Evolutionary conservation across 495 filamentous ascomycete species (phyloP).

Genomic region (Jackrogersella minutella): DNA sequence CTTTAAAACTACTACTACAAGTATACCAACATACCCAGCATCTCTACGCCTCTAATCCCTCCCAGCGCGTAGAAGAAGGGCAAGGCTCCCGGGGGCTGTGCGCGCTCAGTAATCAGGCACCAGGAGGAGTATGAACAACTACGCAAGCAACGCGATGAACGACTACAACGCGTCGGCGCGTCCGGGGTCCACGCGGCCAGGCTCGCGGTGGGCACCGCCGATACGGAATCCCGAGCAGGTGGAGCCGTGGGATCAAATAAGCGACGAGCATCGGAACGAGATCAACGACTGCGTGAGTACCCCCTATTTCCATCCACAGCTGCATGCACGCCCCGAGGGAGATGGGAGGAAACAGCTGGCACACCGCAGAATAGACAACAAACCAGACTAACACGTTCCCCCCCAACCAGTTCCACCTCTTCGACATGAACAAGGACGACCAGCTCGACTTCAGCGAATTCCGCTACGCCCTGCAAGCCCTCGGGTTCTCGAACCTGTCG

Average conservation of each 20-base stretch:
- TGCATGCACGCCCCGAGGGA: no score
- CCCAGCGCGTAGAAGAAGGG: constrained; percentile 8
- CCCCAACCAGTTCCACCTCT: constrained; percentile 88
- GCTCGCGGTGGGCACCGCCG: constrained; percentile 44
- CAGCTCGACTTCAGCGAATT: constrained; percentile 97
- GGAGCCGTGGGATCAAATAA: constrained; percentile 59
- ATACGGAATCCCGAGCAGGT: constrained; percentile 45
- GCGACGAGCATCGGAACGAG: constrained; percentile 87
- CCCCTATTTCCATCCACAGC: neutral
- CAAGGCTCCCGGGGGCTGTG: constrained; percentile 5
- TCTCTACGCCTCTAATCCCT: no score
- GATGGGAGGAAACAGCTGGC: no score
- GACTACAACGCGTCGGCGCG: constrained; percentile 42
- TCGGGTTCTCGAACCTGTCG: constrained; percentile 84
- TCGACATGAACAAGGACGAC: constrained; percentile 95
- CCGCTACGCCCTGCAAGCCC: constrained; percentile 94
- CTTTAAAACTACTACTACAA: neutral
- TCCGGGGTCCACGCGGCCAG: constrained; percentile 38
- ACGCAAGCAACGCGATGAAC: constrained; percentile 42
- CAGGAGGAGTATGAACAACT: constrained; percentile 43
- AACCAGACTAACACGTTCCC: constrained; percentile 13
- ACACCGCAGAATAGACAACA: no score
- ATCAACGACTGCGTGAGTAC: constrained; percentile 85
- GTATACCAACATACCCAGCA: neutral
- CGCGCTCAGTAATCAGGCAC: constrained; percentile 22